These are phyloP conservation scores for Venturia effusa DNA, from an alignment of 2,329 filamentous ascomycete species.

Conservation along the genomic window DNA sequence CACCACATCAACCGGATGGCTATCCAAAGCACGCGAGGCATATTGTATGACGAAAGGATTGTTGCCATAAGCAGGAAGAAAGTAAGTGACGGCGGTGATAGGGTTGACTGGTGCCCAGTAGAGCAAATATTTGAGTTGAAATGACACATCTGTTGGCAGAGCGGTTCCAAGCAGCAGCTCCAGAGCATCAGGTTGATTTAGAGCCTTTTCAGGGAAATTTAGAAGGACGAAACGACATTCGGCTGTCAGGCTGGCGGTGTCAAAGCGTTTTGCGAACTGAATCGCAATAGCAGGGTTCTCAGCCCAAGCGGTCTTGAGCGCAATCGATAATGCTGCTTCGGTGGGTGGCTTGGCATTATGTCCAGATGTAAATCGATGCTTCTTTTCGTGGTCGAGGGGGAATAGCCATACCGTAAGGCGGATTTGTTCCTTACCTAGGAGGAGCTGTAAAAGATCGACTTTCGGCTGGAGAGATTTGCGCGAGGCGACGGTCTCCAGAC, in stretches of 20 bases:
- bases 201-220: conserved; percentile 71
- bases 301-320: conserved; percentile 75
- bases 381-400: conserved; percentile 58
- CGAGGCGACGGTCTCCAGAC: conserved; percentile 34
- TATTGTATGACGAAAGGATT: conserved; percentile 93
- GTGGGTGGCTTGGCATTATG: conserved; percentile 30
- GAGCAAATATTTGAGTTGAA: conserved; percentile 83
- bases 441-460: conserved; percentile 67
- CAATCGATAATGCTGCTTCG: conserved; percentile 45
- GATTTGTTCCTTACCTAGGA: conserved; percentile 75
- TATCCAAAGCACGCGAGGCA: conserved; percentile 88
- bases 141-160: conserved; percentile 67
- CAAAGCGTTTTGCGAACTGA: conserved; percentile 70
- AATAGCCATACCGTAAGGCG: conserved; percentile 83
- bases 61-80: conserved; percentile 80
- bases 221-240: conserved; percentile 74
- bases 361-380: conserved; percentile 37
- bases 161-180: conserved; percentile 68
- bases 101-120: conserved; percentile 93
- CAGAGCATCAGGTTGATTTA: conserved; percentile 71
- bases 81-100: conserved; percentile 85
- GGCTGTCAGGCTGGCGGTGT: conserved; percentile 57
- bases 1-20: conserved; percentile 88
- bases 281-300: conserved; percentile 82
- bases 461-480: conserved; percentile 62